Evolutionary conservation across 2,329 filamentous ascomycete genomes (phyloP).

Genomic region (Aspergillus terreus): DNA sequence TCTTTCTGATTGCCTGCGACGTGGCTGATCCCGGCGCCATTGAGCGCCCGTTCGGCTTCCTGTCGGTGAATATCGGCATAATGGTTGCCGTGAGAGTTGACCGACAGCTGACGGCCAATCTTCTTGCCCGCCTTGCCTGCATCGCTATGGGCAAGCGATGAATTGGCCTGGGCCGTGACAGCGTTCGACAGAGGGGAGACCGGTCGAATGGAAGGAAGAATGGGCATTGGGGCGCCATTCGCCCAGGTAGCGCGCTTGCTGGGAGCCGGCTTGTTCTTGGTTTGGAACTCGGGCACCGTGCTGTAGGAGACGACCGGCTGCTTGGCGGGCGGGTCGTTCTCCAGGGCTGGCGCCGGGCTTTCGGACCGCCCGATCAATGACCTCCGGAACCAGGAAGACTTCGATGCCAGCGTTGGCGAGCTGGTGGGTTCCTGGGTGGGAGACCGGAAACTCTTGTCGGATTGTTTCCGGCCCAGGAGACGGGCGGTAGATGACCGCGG

Average conservation of each 20-base stretch:
- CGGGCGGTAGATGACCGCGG: slow-evolving; percentile 87
- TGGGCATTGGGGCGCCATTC: slow-evolving; percentile 86
- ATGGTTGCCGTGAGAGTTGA: slow-evolving; percentile 88
- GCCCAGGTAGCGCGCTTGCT: slow-evolving; percentile 92
- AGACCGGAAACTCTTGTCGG: slow-evolving; percentile 67
- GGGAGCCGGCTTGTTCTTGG: slow-evolving; percentile 55
- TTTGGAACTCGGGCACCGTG: slow-evolving; percentile 39
- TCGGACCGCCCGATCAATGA: slow-evolving; percentile 82
- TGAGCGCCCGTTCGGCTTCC: slow-evolving; percentile 86
- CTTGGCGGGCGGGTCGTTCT: slow-evolving; percentile 36
- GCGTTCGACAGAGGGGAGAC: slow-evolving; percentile 95
- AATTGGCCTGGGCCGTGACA: slow-evolving; percentile 82
- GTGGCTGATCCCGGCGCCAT: slow-evolving; percentile 70
- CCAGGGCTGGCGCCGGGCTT: slow-evolving; percentile 57
- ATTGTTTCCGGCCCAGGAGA: slow-evolving; percentile 84
- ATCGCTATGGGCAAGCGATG: slow-evolving; percentile 53
- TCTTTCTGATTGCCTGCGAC: slow-evolving; percentile 83
- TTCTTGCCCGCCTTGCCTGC: slow-evolving; percentile 73
- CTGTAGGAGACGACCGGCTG: slow-evolving; percentile 42
- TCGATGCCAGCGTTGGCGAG: slow-evolving; percentile 62
- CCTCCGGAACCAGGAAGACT: slow-evolving; percentile 95
- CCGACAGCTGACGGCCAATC: slow-evolving; percentile 88
- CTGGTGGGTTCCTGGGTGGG: slow-evolving; percentile 60
- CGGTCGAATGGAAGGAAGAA: slow-evolving; percentile 87
- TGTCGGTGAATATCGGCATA: slow-evolving; percentile 86